Base-by-base conservation (phyloP, 495 filamentous ascomycete species). In the Penicillium lividum region DNA sequence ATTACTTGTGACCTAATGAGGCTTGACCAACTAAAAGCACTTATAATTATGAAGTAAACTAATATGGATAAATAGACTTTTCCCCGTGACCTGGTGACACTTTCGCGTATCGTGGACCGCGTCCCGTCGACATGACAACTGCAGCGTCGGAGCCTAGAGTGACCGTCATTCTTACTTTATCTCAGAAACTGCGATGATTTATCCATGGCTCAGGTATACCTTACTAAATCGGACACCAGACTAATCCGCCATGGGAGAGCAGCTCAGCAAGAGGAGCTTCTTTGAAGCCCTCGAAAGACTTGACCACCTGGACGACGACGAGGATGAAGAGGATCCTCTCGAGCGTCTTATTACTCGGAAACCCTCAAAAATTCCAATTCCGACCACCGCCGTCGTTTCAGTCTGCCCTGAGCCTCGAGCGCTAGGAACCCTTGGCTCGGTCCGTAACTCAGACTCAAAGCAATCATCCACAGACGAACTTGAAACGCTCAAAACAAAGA, bases 211-310 rank as follows among this genome's bases (percentile, higher is more conserved):
- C 16, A 57, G 18, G 25, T 44, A 27, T 7, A 6, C 40, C 22
- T 42, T 36, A 29, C 56, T 48, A n/a, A 18, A 27, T 65, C 51
- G 47, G 57, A 57, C 45, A 46, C 62, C 60, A 36, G 60, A 66
- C 59, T 54, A 62, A 53, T 31, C 53, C 16, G 45, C 61, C 27
- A 72, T 74, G 62, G 40, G 50, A 43, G 57, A 38, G 51, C 54
- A 29, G 7, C 22, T 34, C 40, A 68, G 38, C 69, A 73, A 60
- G 79, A 77, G 59, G 60, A 66, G 58, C 29, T 81, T 82, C 57
- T 85, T 85, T 59, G 56, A 64, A 16, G 68, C 71, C 9, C 71
- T 84, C 6, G 77, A 80, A 31, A 58, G 65, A 16, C 66, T 86
- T 30, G 79, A 81, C 62, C 55, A 75, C 11, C 61, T 65, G 6